A percentile compares a stretch with the other conserved stretches of the same genome.
Evolutionary conservation across 1,139 yeast species (phyloP).

Genomic region (Groenewaldozyma sp.): DNA sequence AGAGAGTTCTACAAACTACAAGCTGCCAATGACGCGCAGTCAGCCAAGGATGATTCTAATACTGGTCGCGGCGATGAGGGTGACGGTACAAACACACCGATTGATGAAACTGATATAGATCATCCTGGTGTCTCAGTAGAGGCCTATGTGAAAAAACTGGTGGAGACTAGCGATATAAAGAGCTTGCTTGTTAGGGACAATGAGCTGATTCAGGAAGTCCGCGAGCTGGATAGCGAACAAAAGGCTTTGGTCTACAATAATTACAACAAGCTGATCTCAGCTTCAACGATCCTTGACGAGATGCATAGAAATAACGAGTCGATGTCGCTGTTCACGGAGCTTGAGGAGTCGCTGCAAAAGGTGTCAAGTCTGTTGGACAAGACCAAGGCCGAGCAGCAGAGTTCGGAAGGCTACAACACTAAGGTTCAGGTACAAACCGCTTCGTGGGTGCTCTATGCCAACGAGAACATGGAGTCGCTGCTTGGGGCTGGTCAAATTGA

Average conservation of each 20-base stretch:
- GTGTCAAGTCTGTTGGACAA: conserved; percentile 9
- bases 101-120: conserved; percentile 11
- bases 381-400: not conserved
- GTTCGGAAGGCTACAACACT: not conserved
- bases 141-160: conserved; percentile 21
- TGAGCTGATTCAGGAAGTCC: conserved; percentile 27
- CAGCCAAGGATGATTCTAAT: conserved; percentile 3
- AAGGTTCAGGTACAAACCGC: conserved; percentile 8
- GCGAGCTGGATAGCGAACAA: conserved; percentile 33
- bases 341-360: conserved; percentile 11
- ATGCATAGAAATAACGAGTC: conserved; percentile 14
- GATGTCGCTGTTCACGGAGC: conserved; percentile 9
- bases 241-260: conserved; percentile 38
- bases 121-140: conserved; percentile 18
- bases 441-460: conserved; percentile 11
- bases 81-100: not conserved
- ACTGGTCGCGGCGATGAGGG: conserved; percentile 8
- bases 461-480: conserved; percentile 9
- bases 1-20: conserved; percentile 35
- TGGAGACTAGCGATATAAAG: conserved; percentile 21
- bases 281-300: conserved; percentile 29
- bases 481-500: conserved; percentile 8
- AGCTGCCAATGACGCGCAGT: conserved; percentile 7
- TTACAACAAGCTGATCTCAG: conserved; percentile 34
- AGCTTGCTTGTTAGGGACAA: conserved; percentile 26